These are phyloP conservation scores for Ascochyta koolunga DNA, from an alignment of 2,329 filamentous ascomycete species.

Conservation along the genomic window DNA sequence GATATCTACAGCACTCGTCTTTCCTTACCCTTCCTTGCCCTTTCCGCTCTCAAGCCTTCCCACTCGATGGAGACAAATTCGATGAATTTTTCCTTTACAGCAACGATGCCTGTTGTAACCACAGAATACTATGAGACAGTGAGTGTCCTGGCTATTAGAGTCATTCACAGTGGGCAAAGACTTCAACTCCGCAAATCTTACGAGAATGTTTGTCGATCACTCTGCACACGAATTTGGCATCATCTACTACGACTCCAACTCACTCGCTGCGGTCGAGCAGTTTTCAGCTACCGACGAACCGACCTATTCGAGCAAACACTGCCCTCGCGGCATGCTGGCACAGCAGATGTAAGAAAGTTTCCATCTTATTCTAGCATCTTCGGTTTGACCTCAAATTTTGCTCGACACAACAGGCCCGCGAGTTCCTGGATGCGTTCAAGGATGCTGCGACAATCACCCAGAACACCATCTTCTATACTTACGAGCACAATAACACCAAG, in stretches of 20 bases:
- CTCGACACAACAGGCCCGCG: neutral
- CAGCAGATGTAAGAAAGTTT: constrained; percentile 22
- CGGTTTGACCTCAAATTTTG: constrained; percentile 28
- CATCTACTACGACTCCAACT: neutral
- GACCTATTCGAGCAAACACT: constrained; percentile 16
- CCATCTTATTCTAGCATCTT: constrained; percentile 16
- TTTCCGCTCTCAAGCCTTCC: too few species aligned
- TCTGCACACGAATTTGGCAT: constrained; percentile 27
- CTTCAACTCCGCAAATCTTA: neutral
- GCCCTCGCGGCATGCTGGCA: constrained; percentile 21
- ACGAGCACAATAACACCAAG: constrained; percentile 12
- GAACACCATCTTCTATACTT: constrained; percentile 19
- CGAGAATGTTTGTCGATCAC: constrained; percentile 20
- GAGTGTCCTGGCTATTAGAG: constrained; percentile 15
- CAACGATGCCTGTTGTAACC: neutral
- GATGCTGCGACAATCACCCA: constrained; percentile 10
- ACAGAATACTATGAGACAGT: neutral
- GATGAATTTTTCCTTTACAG: neutral
- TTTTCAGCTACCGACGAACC: constrained; percentile 20
- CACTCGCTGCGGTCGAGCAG: neutral
- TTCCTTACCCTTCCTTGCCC: neutral
- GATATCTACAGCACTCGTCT: too few species aligned
- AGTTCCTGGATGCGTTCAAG: constrained; percentile 19
- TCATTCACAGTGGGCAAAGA: constrained; percentile 17
- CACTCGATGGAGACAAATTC: too few species aligned